A percentile compares a stretch with the other conserved stretches of the same genome.
Conservation (phyloP, 1,284 basidiomycete species). For the Heliocybe sulcata region DNA sequence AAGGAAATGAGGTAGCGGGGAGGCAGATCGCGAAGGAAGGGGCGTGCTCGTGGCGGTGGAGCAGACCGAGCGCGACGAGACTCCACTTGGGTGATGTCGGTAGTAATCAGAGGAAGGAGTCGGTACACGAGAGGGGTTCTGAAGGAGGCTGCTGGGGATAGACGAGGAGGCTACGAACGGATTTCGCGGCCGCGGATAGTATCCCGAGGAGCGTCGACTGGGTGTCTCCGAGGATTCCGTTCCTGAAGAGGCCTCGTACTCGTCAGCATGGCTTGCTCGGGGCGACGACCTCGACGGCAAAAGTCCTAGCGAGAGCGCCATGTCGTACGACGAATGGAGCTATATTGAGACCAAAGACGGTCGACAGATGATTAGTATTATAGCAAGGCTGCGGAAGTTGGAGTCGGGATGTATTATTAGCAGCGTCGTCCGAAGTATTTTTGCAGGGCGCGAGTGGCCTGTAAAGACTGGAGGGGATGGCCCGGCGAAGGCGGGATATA, state of each 20-base stretch:
- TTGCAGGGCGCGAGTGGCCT: neutral
- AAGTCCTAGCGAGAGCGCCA: neutral
- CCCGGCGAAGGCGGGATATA: neutral
- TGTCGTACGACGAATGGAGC: neutral
- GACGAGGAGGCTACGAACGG: constrained; percentile 15
- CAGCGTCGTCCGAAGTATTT: neutral
- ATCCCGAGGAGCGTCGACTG: constrained; percentile 5
- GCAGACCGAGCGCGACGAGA: constrained; percentile 8
- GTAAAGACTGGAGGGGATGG: neutral
- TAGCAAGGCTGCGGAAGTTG: neutral
- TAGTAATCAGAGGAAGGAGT: constrained; percentile 1
- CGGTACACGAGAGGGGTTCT: neutral
- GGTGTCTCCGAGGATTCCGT: constrained; percentile 9
- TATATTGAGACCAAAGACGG: neutral
- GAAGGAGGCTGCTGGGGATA: neutral
- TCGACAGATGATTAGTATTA: neutral
- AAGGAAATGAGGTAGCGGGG: constrained; percentile 25
- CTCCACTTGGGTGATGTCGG: constrained; percentile 5
- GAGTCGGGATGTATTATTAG: neutral
- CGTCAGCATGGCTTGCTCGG: constrained; percentile 4
- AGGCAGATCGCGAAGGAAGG: constrained; percentile 26
- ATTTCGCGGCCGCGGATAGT: constrained; percentile 9
- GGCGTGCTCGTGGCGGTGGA: constrained; percentile 26
- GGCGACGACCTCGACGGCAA: neutral
- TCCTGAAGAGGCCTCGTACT: constrained; percentile 13